Base-by-base conservation (phyloP, 495 filamentous ascomycete species). In the Poronia punctata region DNA sequence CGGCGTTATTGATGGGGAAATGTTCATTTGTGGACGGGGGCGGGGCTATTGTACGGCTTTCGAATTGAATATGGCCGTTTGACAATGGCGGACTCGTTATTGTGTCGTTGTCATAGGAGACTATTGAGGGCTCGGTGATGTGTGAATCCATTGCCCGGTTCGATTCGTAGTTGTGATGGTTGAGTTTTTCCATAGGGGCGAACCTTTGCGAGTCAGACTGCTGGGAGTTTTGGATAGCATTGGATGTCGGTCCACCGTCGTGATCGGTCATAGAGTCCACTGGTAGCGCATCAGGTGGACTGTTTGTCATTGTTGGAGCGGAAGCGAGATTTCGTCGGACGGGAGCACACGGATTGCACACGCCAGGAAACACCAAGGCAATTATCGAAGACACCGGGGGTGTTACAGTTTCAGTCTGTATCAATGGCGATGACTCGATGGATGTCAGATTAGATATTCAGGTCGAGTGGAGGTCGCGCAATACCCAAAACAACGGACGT, bases 1-100 rank as follows among this genome's bases (percentile, higher is more conserved):
- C 43, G 31, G 45, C 38, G 24, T 45, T 32, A 43, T 43, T 36
- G 9, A 43, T 45, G 35, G 31, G 16, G 29, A 32, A 12, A 26
- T 40, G 40, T 15, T 44, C 46, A 25, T 50, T 40, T 24, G 54
- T 18, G 34, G 54, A 48, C 7, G 54, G 54, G 21, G 51, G 49
- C 5, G 55, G 49, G 12, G 55, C 49, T 40, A 40, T 58, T 15
- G 46, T 55, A 49, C 53, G 52, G 35, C 52, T 46, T 28, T 50
- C 46, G 22, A 55, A 55, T 36, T 49, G 52, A n/a, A 55, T 45
- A 30, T 52, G 48, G 34, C 31, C 32, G 31, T 45, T 38, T 18
- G 49, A 26, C n/a, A 31, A 15, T 7, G 35, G 15, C 25, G 41
- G 18, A 34, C 21, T 52, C 14, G 45, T 48, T 31, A 28, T 37